These are phyloP conservation scores for Cladosporium sphaerospermum DNA, from an alignment of 2,329 filamentous ascomycete species.

Conservation along the genomic window DNA sequence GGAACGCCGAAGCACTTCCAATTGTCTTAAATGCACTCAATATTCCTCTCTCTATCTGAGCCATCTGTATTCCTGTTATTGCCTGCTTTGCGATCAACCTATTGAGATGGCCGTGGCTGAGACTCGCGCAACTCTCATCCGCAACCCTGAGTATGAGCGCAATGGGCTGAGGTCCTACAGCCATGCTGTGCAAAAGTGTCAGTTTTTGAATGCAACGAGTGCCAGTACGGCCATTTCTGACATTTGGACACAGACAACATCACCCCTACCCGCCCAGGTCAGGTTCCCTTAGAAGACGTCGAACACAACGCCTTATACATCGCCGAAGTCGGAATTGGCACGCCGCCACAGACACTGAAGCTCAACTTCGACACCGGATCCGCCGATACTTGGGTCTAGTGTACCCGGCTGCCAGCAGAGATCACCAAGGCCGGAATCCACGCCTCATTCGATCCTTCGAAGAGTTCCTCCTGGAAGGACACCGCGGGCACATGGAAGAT, in stretches of 20 bases:
- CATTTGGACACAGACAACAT: constrained; percentile 42
- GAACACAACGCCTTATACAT: constrained; percentile 64
- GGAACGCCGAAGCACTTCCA: too few species aligned
- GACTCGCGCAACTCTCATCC: constrained; percentile 14
- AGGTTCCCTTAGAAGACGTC: constrained; percentile 45
- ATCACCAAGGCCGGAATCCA: constrained; percentile 38
- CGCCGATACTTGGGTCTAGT: constrained; percentile 56
- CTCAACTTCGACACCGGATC: constrained; percentile 63
- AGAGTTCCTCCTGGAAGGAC: constrained; percentile 52
- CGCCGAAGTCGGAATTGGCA: constrained; percentile 58
- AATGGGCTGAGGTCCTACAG: constrained; percentile 27
- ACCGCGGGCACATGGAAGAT: constrained; percentile 55
- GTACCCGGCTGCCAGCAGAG: constrained; percentile 16
- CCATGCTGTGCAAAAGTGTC: constrained; percentile 13
- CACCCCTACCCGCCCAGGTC: constrained; percentile 46
- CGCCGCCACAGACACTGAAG: constrained; percentile 50
- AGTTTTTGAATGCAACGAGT: background rate
- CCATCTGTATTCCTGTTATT: too few species aligned
- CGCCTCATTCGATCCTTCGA: constrained; percentile 53
- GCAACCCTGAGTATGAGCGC: constrained; percentile 24
- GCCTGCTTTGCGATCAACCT: too few species aligned
- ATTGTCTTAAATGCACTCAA: too few species aligned
- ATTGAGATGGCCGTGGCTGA: background rate
- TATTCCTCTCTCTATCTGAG: too few species aligned
- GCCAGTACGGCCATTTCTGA: background rate